These are phyloP conservation scores for Agastache rugosa DNA, from an alignment of 257 asterid species.

Conservation along the genomic window DNA sequence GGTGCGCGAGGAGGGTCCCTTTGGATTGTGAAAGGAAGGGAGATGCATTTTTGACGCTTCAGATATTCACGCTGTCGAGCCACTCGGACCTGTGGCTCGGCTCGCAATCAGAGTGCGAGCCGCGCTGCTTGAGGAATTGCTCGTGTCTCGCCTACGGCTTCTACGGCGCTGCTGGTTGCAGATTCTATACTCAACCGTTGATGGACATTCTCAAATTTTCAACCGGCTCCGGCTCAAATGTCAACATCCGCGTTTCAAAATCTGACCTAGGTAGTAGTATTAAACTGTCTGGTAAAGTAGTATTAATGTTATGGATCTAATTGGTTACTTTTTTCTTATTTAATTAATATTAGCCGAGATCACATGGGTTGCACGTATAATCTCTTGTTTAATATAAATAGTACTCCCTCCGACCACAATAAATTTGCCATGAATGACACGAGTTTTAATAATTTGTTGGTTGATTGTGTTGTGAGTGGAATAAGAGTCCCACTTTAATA, in stretches of 20 bases:
- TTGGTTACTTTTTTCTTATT: constrained; percentile 20
- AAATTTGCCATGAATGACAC: too few relatives aligned
- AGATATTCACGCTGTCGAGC: constrained; percentile 51
- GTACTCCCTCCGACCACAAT: too few relatives aligned
- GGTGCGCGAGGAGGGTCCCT: constrained; percentile 53
- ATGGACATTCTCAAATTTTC: constrained; percentile 49
- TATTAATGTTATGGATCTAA: too few relatives aligned
- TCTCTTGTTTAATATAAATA: too few relatives aligned
- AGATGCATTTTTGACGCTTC: constrained; percentile 57
- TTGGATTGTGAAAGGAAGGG: constrained; percentile 47
- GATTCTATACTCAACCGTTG: constrained; percentile 52
- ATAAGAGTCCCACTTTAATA: too few relatives aligned
- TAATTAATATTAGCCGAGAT: too few relatives aligned
- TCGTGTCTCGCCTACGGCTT: constrained; percentile 62
- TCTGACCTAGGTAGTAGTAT: constrained; percentile 60
- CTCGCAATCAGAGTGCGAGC: constrained; percentile 43
- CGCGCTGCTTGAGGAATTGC: constrained; percentile 50
- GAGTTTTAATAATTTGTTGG: too few relatives aligned
- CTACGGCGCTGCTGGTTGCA: constrained; percentile 49
- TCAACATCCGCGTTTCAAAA: constrained; percentile 54
- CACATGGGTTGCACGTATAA: too few relatives aligned
- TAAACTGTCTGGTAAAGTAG: too few relatives aligned
- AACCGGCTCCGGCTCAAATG: constrained; percentile 41
- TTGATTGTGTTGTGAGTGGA: too few relatives aligned
- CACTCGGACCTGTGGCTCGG: constrained; percentile 38